Conservation (phyloP, 2,329 filamentous ascomycete genomes). For the Curvularia sp. region DNA sequence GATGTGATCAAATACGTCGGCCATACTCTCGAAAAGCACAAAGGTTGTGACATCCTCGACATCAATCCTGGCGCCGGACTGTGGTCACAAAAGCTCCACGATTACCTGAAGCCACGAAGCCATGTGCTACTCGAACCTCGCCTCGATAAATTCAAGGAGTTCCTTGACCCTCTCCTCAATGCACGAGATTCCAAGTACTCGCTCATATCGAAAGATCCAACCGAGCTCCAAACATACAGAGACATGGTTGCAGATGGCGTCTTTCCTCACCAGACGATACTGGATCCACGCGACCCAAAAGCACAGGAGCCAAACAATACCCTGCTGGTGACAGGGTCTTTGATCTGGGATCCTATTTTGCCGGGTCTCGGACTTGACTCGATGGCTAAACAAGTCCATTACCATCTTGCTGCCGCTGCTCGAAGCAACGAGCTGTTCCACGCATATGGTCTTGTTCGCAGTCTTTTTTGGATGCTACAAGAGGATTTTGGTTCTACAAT, state of each 20-base stretch:
- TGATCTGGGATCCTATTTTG: conserved; percentile 53
- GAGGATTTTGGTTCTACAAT: conserved; percentile 66
- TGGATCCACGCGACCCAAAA: conserved; percentile 50
- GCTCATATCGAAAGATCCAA: conserved; percentile 48
- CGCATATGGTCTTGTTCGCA: conserved; percentile 77
- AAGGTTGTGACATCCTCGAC: conserved; percentile 85
- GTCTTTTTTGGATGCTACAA: conserved; percentile 75
- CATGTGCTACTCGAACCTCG: conserved; percentile 86
- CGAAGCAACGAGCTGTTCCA: conserved; percentile 69
- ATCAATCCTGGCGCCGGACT: conserved; percentile 81
- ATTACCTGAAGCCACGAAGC: conserved; percentile 75
- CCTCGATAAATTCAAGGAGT: conserved; percentile 62
- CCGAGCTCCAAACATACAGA: conserved; percentile 52
- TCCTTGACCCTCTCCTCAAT: conserved; percentile 60
- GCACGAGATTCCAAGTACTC: conserved; percentile 56
- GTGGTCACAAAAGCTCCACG: conserved; percentile 79
- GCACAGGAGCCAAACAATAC: conserved; percentile 69
- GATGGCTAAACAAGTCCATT: conserved; percentile 64
- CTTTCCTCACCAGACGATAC: conserved; percentile 63
- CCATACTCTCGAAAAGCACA: conserved; percentile 70
- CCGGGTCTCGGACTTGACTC: conserved; percentile 60
- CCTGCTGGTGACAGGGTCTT: conserved; percentile 64
- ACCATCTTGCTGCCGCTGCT: conserved; percentile 68
- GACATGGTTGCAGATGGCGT: conserved; percentile 59
- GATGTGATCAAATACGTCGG: conserved; percentile 74